Conservation (phyloP, 139 green algal genomes). For the Yamagishiella unicocca region DNA sequence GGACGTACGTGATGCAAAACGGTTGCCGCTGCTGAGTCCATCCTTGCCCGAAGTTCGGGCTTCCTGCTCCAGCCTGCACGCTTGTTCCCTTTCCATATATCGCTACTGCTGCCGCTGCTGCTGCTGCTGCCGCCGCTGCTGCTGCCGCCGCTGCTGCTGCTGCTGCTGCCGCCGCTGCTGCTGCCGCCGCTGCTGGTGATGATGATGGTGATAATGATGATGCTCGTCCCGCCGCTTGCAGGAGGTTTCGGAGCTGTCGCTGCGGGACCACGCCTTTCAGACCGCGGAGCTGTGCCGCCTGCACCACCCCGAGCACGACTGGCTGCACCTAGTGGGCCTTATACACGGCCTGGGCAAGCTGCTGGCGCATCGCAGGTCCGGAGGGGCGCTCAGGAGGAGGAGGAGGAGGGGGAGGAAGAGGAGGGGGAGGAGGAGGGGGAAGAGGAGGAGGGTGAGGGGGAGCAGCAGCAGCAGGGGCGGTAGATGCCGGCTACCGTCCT, state of each 20-base stretch:
- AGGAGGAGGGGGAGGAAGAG: not conserved
- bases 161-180: not conserved
- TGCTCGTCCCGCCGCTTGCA: not conserved
- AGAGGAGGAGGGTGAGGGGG: not conserved
- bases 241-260: slow-evolving; percentile 72
- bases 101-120: not conserved
- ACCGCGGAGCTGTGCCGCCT: slow-evolving; percentile 82
- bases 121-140: not conserved
- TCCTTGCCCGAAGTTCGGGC: no score
- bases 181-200: no score
- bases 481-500: no score
- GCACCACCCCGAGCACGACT: slow-evolving; percentile 83
- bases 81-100: not conserved
- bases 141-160: no score
- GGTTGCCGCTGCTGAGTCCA: no score
- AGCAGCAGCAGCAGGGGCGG: no score
- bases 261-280: slow-evolving; percentile 85
- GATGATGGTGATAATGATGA: no score
- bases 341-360: slow-evolving; percentile 89
- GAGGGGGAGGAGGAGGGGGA: not conserved
- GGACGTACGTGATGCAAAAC: no score
- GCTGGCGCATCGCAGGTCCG: slow-evolving; percentile 79
- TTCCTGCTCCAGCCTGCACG: not conserved
- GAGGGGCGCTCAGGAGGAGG: no score
- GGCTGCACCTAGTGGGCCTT: slow-evolving; percentile 87